A percentile compares a stretch with the other conserved stretches of the same genome.
Evolutionary conservation across 805 yeast species (phyloP).

Genomic region (Saturnispora zaruensis): DNA sequence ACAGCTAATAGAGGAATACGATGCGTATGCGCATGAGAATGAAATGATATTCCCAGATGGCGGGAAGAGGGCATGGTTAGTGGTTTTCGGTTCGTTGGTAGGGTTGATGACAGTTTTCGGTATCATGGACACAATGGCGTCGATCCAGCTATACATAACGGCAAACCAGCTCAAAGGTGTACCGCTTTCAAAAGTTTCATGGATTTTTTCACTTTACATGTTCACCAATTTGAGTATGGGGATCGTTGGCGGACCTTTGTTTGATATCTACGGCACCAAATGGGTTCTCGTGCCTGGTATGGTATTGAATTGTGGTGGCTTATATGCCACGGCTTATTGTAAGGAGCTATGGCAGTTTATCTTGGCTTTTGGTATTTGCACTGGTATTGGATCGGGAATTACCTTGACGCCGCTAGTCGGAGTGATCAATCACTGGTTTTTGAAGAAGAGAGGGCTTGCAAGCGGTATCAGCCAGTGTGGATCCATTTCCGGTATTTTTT

Average conservation of each 20-base stretch:
- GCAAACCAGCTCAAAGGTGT: slow-evolving; percentile 43
- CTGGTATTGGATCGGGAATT: slow-evolving; percentile 55
- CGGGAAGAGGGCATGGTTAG: slow-evolving; percentile 48
- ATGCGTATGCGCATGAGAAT: slow-evolving; percentile 22
- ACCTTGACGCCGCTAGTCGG: slow-evolving; percentile 56
- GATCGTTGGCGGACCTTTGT: slow-evolving; percentile 37
- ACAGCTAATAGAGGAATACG: slow-evolving; percentile 10
- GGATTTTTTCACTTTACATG: slow-evolving; percentile 58
- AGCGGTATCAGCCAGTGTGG: slow-evolving; percentile 44
- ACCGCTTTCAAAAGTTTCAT: slow-evolving; percentile 44
- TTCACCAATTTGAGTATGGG: slow-evolving; percentile 41
- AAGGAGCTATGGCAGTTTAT: slow-evolving; percentile 52
- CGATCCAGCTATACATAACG: slow-evolving; percentile 53
- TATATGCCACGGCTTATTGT: slow-evolving; percentile 35
- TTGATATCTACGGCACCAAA: slow-evolving; percentile 53
- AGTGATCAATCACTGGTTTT: slow-evolving; percentile 61
- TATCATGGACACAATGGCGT: slow-evolving; percentile 50
- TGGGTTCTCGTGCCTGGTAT: slow-evolving; percentile 41
- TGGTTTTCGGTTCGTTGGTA: slow-evolving; percentile 47
- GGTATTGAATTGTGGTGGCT: slow-evolving; percentile 28
- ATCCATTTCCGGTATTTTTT: slow-evolving; percentile 42
- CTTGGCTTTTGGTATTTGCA: slow-evolving; percentile 46
- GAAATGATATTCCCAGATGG: slow-evolving; percentile 46
- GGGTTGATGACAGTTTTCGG: slow-evolving; percentile 54
- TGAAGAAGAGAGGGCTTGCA: slow-evolving; percentile 48